Evolutionary conservation across 176 grass and related monocot species (phyloP).

Genomic region (Lolium multiflorum): DNA sequence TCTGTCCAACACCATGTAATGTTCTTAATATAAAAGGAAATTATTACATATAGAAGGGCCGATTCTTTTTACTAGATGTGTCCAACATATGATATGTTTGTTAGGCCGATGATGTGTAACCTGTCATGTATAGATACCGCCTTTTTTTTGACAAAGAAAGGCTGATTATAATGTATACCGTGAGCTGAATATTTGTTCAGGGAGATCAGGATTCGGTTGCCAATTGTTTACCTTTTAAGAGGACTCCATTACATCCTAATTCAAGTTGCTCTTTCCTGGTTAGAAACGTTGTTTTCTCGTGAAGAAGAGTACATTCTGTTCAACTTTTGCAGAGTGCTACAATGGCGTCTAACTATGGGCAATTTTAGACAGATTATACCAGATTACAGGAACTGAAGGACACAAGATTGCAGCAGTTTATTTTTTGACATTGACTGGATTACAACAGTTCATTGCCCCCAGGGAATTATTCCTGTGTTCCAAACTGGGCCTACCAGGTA

Average conservation of each 20-base stretch:
- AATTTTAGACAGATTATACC: not conserved
- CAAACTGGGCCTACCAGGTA: not conserved
- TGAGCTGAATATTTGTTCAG: constrained; percentile 23
- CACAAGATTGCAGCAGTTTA: too few species aligned
- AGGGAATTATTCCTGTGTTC: not conserved
- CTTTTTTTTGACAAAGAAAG: constrained; percentile 56
- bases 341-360: not conserved
- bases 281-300: not conserved
- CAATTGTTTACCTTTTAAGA: not conserved
- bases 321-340: not conserved
- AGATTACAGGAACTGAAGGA: not conserved
- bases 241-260: not conserved
- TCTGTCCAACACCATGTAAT: constrained; percentile 51
- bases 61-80: constrained; percentile 57
- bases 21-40: constrained; percentile 46
- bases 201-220: not conserved
- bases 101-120: constrained; percentile 51
- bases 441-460: too few species aligned
- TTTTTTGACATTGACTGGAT: too few species aligned
- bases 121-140: constrained; percentile 61
- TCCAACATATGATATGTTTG: constrained; percentile 41
- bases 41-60: constrained; percentile 47
- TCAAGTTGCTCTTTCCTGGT: not conserved
- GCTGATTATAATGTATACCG: constrained; percentile 52
- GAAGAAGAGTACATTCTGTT: not conserved